phyloP scores from a whole-genome alignment of 768 basidiomycete species.

The Multifurca ochricompacta region DNA sequence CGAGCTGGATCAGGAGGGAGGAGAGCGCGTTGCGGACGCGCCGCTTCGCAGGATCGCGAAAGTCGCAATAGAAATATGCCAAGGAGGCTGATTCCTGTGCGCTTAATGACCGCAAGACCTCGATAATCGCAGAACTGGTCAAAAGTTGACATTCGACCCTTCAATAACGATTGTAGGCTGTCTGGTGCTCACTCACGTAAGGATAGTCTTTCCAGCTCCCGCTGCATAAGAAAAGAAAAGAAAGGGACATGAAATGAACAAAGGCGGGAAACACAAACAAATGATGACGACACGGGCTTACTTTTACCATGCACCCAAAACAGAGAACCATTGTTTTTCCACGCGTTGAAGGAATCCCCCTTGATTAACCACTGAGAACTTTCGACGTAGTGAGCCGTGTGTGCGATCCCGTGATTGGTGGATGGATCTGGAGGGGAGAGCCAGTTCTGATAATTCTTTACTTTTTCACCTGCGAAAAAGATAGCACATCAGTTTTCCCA shows the following conservation, averaged over 20 bases:
- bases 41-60: constrained; percentile 18
- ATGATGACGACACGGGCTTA: background rate
- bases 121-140: constrained; percentile 8
- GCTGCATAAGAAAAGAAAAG: background rate
- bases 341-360: background rate
- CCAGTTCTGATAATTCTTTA: constrained; percentile 2
- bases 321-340: constrained; percentile 4
- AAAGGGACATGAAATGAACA: background rate
- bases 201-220: constrained; percentile 8
- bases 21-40: constrained; percentile 11
- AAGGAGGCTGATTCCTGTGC: constrained; percentile 3
- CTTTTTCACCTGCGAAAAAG: background rate
- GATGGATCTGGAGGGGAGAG: constrained; percentile 11
- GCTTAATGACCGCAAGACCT: background rate
- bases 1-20: constrained; percentile 23
- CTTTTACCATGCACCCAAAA: constrained; percentile 7
- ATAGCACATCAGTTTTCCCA: background rate
- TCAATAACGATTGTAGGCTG: background rate
- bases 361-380: constrained; percentile 4
- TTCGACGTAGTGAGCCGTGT: background rate
- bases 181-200: background rate
- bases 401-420: constrained; percentile 1
- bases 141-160: background rate
- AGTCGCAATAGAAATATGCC: constrained; percentile 25
- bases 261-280: background rate